phyloP scores from a whole-genome alignment of 73 alveolate genomes.

The Tetrahymena borealis region DNA sequence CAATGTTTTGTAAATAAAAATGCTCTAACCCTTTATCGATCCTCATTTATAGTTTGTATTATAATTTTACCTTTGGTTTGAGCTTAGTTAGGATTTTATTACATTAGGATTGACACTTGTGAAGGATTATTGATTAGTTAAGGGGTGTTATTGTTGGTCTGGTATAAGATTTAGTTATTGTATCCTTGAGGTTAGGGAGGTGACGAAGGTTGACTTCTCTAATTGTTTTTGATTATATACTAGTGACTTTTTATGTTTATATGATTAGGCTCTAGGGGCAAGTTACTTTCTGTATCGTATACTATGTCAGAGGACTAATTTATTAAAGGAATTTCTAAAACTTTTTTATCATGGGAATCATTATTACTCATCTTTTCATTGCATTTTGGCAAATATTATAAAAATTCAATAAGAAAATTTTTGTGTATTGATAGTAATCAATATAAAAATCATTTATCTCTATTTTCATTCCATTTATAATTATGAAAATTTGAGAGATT shows the following conservation, averaged over 20 bases:
- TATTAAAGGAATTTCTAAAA: neutral
- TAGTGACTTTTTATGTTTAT: neutral
- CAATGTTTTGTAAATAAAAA: neutral
- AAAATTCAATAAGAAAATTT: neutral
- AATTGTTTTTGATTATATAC: neutral
- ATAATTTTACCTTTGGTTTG: neutral
- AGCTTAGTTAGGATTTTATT: neutral
- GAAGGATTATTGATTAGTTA: neutral
- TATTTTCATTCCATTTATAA: too few species aligned
- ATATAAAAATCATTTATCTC: too few species aligned
- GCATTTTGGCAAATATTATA: neutral
- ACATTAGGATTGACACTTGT: neutral
- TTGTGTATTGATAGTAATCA: too few species aligned
- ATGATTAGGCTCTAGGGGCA: neutral
- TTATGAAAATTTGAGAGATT: too few species aligned
- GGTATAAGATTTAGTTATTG: neutral
- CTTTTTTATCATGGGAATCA: neutral
- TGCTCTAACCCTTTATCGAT: too few species aligned
- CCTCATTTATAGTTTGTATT: too few species aligned
- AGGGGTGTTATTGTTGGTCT: neutral
- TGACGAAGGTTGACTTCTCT: neutral
- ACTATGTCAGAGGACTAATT: neutral
- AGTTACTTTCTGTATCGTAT: neutral
- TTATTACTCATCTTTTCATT: neutral
- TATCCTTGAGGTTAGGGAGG: neutral